A percentile compares a stretch with the other conserved stretches of the same genome.
These are phyloP conservation scores for Alternaria brassicae DNA, from an alignment of 2,329 filamentous ascomycete genomes.

Conservation along the genomic window DNA sequence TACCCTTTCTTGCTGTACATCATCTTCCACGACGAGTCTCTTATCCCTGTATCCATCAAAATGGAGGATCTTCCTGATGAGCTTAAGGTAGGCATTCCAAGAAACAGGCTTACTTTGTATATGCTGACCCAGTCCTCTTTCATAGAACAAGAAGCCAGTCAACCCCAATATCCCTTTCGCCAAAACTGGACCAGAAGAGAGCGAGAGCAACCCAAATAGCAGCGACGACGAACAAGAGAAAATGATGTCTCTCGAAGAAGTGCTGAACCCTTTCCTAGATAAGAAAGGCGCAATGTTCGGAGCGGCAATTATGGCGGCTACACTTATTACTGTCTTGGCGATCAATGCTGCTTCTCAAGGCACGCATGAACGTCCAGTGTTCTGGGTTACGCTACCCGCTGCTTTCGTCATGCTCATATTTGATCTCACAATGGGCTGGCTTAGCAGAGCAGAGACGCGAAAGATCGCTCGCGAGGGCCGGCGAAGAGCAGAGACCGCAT, in stretches of 20 bases:
- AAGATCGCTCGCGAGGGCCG: constrained; percentile 66
- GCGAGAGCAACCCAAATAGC: constrained; percentile 55
- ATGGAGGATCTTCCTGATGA: constrained; percentile 72
- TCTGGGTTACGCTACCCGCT: constrained; percentile 72
- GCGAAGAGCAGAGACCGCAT: constrained; percentile 56
- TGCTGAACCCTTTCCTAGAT: constrained; percentile 77
- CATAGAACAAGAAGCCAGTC: constrained; percentile 61
- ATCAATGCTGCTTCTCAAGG: constrained; percentile 67
- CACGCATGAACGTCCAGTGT: constrained; percentile 64
- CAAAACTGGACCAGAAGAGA: constrained; percentile 62
- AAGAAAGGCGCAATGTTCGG: constrained; percentile 70
- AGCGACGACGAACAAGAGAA: constrained; percentile 59
- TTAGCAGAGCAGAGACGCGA: constrained; percentile 67
- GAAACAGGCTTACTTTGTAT: background rate
- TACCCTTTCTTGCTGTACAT: constrained; percentile 75
- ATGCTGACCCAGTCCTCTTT: background rate
- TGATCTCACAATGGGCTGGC: constrained; percentile 71
- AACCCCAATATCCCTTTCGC: constrained; percentile 77
- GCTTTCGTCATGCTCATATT: constrained; percentile 73
- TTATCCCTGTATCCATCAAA: constrained; percentile 71
- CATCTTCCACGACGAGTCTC: constrained; percentile 68
- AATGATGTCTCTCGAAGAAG: constrained; percentile 70
- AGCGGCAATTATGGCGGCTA: constrained; percentile 69
- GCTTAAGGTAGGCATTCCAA: constrained; percentile 43
- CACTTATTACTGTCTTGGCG: constrained; percentile 69